Conservation (phyloP, 148 eudicot species). For the Dianthus caryophyllus region DNA sequence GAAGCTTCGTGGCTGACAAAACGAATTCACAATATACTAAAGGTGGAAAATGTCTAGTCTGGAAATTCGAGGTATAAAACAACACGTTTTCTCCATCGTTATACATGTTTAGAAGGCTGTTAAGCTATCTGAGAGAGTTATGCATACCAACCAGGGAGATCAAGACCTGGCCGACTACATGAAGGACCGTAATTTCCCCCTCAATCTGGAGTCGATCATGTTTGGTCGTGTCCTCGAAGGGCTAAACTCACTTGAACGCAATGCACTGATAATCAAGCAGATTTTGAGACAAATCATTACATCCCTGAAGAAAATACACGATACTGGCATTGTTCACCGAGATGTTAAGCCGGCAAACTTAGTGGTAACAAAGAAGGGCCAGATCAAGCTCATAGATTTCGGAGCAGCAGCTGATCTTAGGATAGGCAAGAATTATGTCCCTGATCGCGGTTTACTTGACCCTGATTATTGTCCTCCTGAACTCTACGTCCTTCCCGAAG, state of each 20-base stretch:
- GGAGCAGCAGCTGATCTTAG: conserved; percentile 97
- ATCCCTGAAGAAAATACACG: conserved; percentile 81
- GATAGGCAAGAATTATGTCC: conserved; percentile 86
- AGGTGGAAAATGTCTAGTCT: conserved; percentile 95
- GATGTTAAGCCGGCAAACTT: conserved; percentile 96
- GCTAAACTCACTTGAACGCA: conserved; percentile 53
- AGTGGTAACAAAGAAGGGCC: conserved; percentile 88
- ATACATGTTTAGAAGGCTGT: background rate
- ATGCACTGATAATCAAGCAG: conserved; percentile 84
- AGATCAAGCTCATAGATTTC: conserved; percentile 88
- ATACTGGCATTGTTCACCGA: conserved; percentile 85
- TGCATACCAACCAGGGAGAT: conserved; percentile 60
- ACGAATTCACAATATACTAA: conserved; percentile 61
- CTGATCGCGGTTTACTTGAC: conserved; percentile 72
- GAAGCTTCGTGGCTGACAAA: conserved; percentile 79
- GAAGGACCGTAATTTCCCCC: conserved; percentile 72
- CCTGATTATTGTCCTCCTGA: conserved; percentile 98
- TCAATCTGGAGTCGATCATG: conserved; percentile 75
- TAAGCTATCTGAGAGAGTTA: background rate
- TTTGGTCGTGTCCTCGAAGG: conserved; percentile 87
- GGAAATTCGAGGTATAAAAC: conserved; percentile 91
- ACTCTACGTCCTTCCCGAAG: conserved; percentile 83
- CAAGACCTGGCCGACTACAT: conserved; percentile 82
- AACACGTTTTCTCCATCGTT: background rate
- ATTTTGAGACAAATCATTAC: conserved; percentile 92